Evolutionary conservation across 257 asterid species (phyloP).

Genomic region (Apocynum venetum): DNA sequence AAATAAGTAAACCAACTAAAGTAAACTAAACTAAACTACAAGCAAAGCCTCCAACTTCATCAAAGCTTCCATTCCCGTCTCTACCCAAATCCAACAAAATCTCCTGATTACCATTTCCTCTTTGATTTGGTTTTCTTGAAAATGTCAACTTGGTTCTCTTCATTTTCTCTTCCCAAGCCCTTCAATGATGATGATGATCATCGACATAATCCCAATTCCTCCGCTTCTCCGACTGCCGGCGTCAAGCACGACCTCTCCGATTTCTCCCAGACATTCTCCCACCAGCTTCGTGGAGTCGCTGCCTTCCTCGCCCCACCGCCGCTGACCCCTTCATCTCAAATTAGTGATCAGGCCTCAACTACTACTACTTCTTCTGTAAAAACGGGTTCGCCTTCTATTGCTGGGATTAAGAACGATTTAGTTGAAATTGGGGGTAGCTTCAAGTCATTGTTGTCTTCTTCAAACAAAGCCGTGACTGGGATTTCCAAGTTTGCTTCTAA

Average conservation of each 20-base stretch:
- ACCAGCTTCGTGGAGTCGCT: slow-evolving; percentile 58
- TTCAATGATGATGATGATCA: slow-evolving; percentile 26
- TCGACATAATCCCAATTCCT: slow-evolving; percentile 5
- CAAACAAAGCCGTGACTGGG: slow-evolving; percentile 27
- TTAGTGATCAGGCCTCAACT: background rate
- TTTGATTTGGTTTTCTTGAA: background rate
- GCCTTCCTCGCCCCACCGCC: slow-evolving; percentile 61
- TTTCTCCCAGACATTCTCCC: slow-evolving; percentile 33
- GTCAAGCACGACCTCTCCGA: slow-evolving; percentile 45
- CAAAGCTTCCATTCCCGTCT: background rate
- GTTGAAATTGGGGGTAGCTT: slow-evolving; percentile 68
- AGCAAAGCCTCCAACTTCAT: too few relatives aligned
- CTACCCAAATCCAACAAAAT: background rate
- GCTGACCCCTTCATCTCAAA: slow-evolving; percentile 21
- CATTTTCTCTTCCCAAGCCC: slow-evolving; percentile 37
- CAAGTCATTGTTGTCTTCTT: slow-evolving; percentile 55
- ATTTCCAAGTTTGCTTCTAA: slow-evolving; percentile 52
- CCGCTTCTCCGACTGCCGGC: slow-evolving; percentile 24
- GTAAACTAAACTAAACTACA: too few relatives aligned
- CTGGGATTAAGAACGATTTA: slow-evolving; percentile 67
- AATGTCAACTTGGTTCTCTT: slow-evolving; percentile 65
- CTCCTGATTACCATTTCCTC: background rate
- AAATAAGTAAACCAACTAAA: too few relatives aligned
- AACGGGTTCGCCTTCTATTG: slow-evolving; percentile 25
- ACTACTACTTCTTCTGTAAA: background rate